Evolutionary conservation across 768 basidiomycete genomes (phyloP), one percentile per base, ranked within the genome.

Genomic region (Tephrocybe sp.): DNA sequence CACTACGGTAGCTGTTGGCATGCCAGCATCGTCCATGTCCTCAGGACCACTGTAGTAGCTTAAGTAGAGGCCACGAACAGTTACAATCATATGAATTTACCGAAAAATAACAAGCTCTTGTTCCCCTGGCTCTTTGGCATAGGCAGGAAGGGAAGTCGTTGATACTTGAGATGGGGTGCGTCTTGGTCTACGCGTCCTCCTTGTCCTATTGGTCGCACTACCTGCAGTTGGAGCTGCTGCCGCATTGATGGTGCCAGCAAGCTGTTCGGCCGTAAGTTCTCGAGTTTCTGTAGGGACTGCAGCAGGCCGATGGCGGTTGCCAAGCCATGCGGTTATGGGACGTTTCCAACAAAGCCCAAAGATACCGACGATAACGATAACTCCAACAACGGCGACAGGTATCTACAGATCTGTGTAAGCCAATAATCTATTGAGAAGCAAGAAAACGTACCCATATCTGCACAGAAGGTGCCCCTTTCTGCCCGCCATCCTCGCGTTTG

Each of bases 51-150:
- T 84, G 58, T 24, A 45, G 32, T 23, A 11, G 46, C 24, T 30
- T 40, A 14, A 51, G 28, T 50, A 33, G 12, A 26, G 37, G 17
- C 41, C n/a, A 11, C 11, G 5, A 12, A 25, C 7, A 24, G 23
- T 32, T 15, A 36, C 15, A 51, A 25, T 26, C 26, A 3, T 37
- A 18, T 8, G 33, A 23, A 61, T 68, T 52, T 46, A 79, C 74
- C 78, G 72, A 48, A 74, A 70, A 45, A 93, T 81, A 4, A 93
- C 90, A 24, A 93, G 74, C 64, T 93, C 90, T 33, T 85, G 75
- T 42, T 90, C 90, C 14, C 89, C 90, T 0, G 90, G 88, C 54
- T 93, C 90, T 67, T 90, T 90, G 72, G 81, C 88, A 58, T 93
- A 93, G 24, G 76, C 80, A 4, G 90, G 90, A 25, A 93, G 65